These are phyloP conservation scores for Monotropa hypopitys DNA, from an alignment of 179 eudicot species.

Conservation along the genomic window DNA sequence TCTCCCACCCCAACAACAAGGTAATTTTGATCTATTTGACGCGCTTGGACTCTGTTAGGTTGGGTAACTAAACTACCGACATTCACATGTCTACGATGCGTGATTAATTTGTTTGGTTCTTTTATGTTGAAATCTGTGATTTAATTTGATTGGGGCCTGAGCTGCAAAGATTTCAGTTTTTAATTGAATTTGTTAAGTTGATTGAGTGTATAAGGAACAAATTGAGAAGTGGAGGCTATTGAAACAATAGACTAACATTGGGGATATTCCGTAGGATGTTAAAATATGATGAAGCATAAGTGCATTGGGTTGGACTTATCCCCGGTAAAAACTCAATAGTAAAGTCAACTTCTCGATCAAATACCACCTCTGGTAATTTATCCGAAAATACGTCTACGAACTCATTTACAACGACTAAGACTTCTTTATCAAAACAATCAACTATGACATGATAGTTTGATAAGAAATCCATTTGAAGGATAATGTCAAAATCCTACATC, in stretches of 20 bases:
- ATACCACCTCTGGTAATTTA: too few relatives aligned
- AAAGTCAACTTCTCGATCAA: too few relatives aligned
- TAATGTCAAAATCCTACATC: too few relatives aligned
- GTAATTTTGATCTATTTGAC: slow-evolving; percentile 13
- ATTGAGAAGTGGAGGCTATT: neutral
- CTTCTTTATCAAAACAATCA: too few relatives aligned
- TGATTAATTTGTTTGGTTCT: neutral
- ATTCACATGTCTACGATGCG: neutral
- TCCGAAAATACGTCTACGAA: too few relatives aligned
- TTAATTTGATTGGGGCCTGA: neutral
- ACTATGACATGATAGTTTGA: too few relatives aligned
- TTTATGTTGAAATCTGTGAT: neutral
- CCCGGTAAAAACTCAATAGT: too few relatives aligned
- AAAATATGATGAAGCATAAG: neutral
- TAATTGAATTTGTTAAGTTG: slow-evolving; percentile 1
- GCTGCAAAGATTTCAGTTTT: neutral
- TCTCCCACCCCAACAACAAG: slow-evolving; percentile 53
- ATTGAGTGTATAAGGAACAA: neutral
- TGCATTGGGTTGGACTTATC: neutral
- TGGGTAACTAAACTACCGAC: neutral
- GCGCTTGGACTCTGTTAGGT: neutral
- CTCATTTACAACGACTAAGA: too few relatives aligned
- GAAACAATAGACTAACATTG: neutral
- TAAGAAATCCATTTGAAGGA: too few relatives aligned
- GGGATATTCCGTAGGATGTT: neutral